Base-by-base conservation (phyloP, 768 basidiomycete species). In the Pleurotus tuber-regium region DNA sequence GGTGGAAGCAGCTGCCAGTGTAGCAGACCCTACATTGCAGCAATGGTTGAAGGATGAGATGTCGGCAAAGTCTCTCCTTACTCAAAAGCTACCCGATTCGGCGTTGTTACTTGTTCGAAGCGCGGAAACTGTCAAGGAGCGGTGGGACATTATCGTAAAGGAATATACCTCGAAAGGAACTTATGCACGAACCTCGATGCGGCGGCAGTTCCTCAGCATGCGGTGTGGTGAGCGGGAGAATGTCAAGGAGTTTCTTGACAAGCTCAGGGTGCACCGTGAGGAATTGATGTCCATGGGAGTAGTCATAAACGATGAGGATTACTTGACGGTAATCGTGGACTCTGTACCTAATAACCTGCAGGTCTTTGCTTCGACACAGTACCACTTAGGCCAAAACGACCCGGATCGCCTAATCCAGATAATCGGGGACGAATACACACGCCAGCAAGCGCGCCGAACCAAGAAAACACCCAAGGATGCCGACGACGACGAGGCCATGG, bases 1-100 rank as follows among this genome's bases (percentile, higher is more conserved):
- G 4, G n/a, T n/a, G n/a, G n/a, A 3, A 6, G 31, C 31, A 0
- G 4, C 11, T 6, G 5, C 31, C 5, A 35, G 3, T 6, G 31
- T 11, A 4, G 31, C 4, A 4, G 31, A 56, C 10, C 35, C 56
- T 7, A 42, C 44, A 2, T 33, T 60, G 16, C 24, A 26, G 12
- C 28, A 49, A 9, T 69, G 73, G 73, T 54, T 70, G 54, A 62
- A 68, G 61, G 54, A 71, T 59, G 59, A 75, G 62, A 59, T 56
- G 52, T 51, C 68, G 1, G 64, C 67, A 6, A 58, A 52, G 39
- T 59, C 61, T 9, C 43, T 70, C 5, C 62, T 72, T 8, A 63
- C 60, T 4, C 69, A 69, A 53, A 58, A 58, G 46, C 64, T 66
- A 35, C 66, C 67, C 26, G 65, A 71, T 50, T 65, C 61, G 1